These are phyloP conservation scores for Talaromyces sp. DNA, from an alignment of 2,329 filamentous ascomycete genomes.

Conservation along the genomic window DNA sequence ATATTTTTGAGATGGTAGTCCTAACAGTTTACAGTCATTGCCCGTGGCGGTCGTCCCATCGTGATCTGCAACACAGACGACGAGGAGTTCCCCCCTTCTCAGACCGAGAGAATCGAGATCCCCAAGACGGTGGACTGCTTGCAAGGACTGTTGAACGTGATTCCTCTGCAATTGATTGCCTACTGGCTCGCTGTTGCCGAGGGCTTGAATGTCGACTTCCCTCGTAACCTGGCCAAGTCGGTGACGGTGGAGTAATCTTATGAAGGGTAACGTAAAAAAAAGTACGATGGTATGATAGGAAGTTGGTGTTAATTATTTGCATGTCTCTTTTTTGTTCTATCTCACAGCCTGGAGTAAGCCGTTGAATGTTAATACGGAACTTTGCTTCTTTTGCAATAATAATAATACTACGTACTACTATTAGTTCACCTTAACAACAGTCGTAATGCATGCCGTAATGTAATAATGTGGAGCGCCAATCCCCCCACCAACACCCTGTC, in stretches of 20 bases:
- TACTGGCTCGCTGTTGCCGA: slow-evolving; percentile 98
- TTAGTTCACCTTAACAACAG: too few relatives aligned
- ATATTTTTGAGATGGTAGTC: not conserved
- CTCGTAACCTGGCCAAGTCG: slow-evolving; percentile 96
- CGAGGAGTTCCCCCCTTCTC: slow-evolving; percentile 78
- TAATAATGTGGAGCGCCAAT: not conserved
- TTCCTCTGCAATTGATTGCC: slow-evolving; percentile 94
- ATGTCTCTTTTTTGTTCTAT: slow-evolving; percentile 3
- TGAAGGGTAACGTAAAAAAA: not conserved
- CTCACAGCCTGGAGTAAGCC: not conserved
- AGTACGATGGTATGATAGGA: slow-evolving; percentile 4
- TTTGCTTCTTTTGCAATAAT: not conserved
- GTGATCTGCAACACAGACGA: slow-evolving; percentile 95
- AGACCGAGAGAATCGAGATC: slow-evolving; percentile 96
- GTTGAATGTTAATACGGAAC: not conserved
- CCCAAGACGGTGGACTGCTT: slow-evolving; percentile 92
- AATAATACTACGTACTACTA: not conserved
- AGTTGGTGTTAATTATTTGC: not conserved
- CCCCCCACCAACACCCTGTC: not conserved
- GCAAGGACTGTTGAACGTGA: slow-evolving; percentile 95
- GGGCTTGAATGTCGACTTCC: slow-evolving; percentile 97
- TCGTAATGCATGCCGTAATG: not conserved
- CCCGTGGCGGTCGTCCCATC: slow-evolving; percentile 90
- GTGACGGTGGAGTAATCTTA: slow-evolving; percentile 86
- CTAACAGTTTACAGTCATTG: slow-evolving; percentile 65